Conservation (phyloP, 2,329 filamentous ascomycete genomes). For the Shiraia sp. region DNA sequence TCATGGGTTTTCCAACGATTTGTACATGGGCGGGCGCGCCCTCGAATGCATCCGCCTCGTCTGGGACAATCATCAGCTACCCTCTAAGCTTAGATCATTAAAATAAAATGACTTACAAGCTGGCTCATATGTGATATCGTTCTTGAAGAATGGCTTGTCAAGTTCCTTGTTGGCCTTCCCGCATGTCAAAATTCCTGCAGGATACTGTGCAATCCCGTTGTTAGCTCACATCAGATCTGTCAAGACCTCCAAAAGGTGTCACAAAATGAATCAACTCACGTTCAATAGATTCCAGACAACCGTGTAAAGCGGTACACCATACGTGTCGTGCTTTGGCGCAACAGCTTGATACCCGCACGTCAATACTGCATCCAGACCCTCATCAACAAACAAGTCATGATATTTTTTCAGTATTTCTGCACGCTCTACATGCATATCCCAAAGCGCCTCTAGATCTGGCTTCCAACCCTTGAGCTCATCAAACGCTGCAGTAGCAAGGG, state of each 20-base stretch:
- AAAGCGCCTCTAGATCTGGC: conserved; percentile 46
- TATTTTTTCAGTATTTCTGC: conserved; percentile 45
- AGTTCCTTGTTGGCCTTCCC: conserved; percentile 47
- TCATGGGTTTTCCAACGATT: conserved; percentile 51
- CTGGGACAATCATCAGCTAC: conserved; percentile 29
- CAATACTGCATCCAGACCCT: conserved; percentile 57
- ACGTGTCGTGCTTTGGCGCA: conserved; percentile 58
- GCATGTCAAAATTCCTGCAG: conserved; percentile 55
- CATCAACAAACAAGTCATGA: conserved; percentile 47
- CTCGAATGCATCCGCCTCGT: conserved; percentile 47
- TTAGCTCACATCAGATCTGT: no score
- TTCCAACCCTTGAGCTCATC: conserved; percentile 36
- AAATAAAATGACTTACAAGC: conserved; percentile 32
- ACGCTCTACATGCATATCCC: conserved; percentile 48
- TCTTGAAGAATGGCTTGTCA: conserved; percentile 43
- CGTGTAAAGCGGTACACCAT: conserved; percentile 53
- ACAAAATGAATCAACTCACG: conserved; percentile 48
- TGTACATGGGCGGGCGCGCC: conserved; percentile 54
- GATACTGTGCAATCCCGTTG: conserved; percentile 46
- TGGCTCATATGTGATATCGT: conserved; percentile 39
- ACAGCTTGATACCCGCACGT: conserved; percentile 55
- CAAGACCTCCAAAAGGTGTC: no score
- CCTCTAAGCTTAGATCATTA: no score
- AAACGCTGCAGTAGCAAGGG: conserved; percentile 41
- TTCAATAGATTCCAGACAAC: conserved; percentile 58